Evolutionary conservation across 768 basidiomycete genomes (phyloP).

Genomic region (Suillus tomentosus): DNA sequence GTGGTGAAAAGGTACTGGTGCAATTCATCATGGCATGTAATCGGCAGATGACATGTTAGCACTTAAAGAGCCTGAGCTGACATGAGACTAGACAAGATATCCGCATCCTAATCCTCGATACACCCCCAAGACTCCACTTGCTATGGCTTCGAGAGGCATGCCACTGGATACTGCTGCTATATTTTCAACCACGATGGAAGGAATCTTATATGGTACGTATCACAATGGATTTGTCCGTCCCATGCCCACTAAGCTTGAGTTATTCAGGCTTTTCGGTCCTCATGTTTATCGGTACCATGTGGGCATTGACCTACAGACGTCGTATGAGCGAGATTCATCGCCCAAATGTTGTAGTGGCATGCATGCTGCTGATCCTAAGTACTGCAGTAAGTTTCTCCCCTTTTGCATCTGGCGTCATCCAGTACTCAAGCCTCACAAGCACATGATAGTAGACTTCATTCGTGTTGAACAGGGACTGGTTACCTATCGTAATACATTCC

Average conservation of each 20-base stretch:
- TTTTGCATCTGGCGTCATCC: background rate
- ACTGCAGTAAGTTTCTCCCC: slow-evolving; percentile 1
- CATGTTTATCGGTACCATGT: background rate
- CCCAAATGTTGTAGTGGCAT: background rate
- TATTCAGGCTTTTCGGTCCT: background rate
- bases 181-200: background rate
- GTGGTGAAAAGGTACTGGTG: no score
- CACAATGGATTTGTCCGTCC: background rate
- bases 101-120: no score
- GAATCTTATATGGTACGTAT: background rate
- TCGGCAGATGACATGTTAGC: no score
- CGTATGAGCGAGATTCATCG: background rate
- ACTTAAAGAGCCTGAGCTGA: no score
- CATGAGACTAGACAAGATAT: no score
- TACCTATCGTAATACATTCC: slow-evolving; percentile 18
- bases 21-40: no score
- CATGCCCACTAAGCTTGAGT: background rate
- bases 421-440: background rate
- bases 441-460: slow-evolving; percentile 9
- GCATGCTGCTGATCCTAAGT: slow-evolving; percentile 2
- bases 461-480: slow-evolving; percentile 18
- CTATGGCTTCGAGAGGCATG: background rate
- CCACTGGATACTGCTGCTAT: background rate
- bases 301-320: background rate
- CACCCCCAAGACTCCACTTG: no score